Percentiles rank a stretch among this genome's conserved stretches.
phyloP scores from a whole-genome alignment of 345 rosid genomes.

The Ceriops tagal region DNA sequence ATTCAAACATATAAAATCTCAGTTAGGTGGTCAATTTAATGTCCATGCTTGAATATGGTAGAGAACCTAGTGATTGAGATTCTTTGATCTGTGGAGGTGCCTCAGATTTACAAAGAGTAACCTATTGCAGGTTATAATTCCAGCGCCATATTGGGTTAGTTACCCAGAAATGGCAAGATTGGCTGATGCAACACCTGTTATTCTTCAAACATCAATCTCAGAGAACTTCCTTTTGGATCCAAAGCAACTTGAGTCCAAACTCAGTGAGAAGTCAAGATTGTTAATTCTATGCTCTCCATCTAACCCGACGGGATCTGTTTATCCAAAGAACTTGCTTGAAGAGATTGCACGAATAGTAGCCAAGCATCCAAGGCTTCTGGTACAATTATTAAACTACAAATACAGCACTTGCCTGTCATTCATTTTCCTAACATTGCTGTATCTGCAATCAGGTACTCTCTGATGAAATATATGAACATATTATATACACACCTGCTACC shows the following conservation, averaged over 20 bases:
- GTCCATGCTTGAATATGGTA: neutral
- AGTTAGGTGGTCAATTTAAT: neutral
- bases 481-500: constrained; percentile 83
- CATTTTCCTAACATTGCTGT: constrained; percentile 20
- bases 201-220: constrained; percentile 79
- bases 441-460: constrained; percentile 59
- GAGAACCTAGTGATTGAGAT: neutral
- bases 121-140: constrained; percentile 72
- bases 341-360: constrained; percentile 79
- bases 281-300: constrained; percentile 92
- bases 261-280: constrained; percentile 84
- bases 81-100: constrained; percentile 4
- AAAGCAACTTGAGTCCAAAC: constrained; percentile 59
- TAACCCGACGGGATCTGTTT: constrained; percentile 98
- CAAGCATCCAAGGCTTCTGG: constrained; percentile 96
- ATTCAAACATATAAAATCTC: no score
- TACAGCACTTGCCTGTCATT: neutral
- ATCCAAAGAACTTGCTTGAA: constrained; percentile 83
- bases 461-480: constrained; percentile 98
- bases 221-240: constrained; percentile 86
- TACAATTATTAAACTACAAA: constrained; percentile 22
- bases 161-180: constrained; percentile 95
- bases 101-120: neutral
- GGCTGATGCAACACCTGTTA: constrained; percentile 91
- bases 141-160: constrained; percentile 97